phyloP scores from a whole-genome alignment of 2,329 filamentous ascomycete species.

The Calonectria hawksworthii region DNA sequence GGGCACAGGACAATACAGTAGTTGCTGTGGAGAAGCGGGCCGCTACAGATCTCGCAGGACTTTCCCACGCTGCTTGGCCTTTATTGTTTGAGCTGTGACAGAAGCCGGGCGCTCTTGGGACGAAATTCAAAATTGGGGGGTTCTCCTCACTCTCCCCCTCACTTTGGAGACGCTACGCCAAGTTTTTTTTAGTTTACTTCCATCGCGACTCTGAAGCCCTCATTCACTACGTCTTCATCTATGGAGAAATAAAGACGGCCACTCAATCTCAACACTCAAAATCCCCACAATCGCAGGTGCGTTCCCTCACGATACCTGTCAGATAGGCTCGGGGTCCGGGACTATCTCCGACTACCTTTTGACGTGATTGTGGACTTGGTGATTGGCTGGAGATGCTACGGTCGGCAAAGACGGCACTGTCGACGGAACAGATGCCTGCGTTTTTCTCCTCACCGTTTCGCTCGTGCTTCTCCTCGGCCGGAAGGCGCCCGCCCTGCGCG shows the following conservation, averaged over 20 bases:
- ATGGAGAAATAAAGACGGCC: neutral
- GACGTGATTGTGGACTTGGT: neutral
- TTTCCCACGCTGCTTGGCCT: neutral
- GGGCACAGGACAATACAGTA: constrained; percentile 1
- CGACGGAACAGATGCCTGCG: constrained; percentile 3
- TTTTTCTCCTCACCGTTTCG: neutral
- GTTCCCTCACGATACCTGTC: neutral
- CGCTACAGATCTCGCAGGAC: neutral
- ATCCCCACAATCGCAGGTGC: neutral
- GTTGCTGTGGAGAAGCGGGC: constrained; percentile 13
- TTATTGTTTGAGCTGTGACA: neutral
- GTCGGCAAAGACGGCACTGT: constrained; percentile 18
- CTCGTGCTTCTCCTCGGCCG: neutral
- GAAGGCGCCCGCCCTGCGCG: neutral
- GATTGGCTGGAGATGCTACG: neutral
- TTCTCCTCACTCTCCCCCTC: no score
- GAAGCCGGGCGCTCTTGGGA: neutral
- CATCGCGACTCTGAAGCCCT: neutral
- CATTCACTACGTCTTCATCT: no score
- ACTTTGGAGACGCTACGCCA: no score
- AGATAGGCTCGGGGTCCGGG: constrained; percentile 5
- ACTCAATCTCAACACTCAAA: constrained; percentile 5
- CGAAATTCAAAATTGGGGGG: no score
- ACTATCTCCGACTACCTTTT: constrained; percentile 5
- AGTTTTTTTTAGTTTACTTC: no score